These are phyloP conservation scores for Penicillium sp. DNA, from an alignment of 2,329 filamentous ascomycete species.

Conservation along the genomic window DNA sequence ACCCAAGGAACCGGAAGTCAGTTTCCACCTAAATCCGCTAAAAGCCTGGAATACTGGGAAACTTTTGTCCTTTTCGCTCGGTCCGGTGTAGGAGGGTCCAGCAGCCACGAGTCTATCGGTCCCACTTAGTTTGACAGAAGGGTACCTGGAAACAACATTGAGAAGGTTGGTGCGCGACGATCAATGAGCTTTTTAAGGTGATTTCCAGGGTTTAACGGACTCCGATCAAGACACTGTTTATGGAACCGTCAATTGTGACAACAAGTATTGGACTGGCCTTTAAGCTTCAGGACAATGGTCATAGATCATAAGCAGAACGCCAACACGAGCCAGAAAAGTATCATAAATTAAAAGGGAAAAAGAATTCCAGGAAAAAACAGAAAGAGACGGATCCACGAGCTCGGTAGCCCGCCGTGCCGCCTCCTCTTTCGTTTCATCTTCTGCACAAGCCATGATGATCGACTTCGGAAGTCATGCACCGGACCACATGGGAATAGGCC, in stretches of 20 bases:
- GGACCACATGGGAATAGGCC: constrained; percentile 27
- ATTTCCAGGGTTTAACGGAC: not conserved
- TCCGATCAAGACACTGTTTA: not conserved
- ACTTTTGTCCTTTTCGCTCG: constrained; percentile 16
- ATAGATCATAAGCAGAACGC: too few relatives aligned
- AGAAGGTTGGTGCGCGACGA: not conserved
- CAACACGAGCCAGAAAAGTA: not conserved
- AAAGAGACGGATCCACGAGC: constrained; percentile 9
- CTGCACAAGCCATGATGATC: constrained; percentile 24
- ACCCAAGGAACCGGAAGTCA: constrained; percentile 15
- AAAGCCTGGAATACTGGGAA: constrained; percentile 11
- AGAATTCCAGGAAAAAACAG: not conserved
- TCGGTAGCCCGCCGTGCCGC: constrained; percentile 15
- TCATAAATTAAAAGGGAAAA: not conserved
- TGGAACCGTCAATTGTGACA: too few relatives aligned
- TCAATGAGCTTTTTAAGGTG: not conserved
- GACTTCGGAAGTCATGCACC: constrained; percentile 26
- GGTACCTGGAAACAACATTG: not conserved
- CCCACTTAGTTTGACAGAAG: not conserved
- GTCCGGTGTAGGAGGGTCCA: constrained; percentile 8
- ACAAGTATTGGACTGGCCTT: too few relatives aligned
- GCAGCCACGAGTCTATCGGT: not conserved
- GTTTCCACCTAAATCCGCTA: constrained; percentile 18
- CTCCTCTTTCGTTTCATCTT: constrained; percentile 8
- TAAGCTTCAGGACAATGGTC: too few relatives aligned